Conservation (phyloP, 129 eudicot genomes). For the Silybum marianum region DNA sequence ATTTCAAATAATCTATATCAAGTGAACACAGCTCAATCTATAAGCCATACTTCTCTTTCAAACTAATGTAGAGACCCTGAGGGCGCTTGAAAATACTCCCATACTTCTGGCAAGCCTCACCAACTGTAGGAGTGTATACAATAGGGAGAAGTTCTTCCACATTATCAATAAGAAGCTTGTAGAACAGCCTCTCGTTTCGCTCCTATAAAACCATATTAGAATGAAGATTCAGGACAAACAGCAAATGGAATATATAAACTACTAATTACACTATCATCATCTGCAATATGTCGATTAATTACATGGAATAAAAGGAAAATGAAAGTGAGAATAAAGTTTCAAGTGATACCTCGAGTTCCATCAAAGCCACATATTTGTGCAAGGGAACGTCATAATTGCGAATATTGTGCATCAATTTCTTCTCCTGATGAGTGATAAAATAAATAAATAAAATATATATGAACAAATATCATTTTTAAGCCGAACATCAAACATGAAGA, state of each 20-base stretch:
- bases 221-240: background rate
- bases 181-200: slow-evolving; percentile 86
- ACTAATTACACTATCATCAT: background rate
- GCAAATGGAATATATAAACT: slow-evolving; percentile 3
- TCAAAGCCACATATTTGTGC: slow-evolving; percentile 85
- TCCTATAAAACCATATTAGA: slow-evolving; percentile 50
- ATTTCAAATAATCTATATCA: background rate
- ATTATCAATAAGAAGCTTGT: slow-evolving; percentile 92
- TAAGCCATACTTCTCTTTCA: slow-evolving; percentile 76
- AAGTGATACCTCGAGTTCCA: slow-evolving; percentile 87
- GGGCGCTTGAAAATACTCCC: slow-evolving; percentile 88
- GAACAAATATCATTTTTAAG: background rate
- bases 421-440: slow-evolving; percentile 56
- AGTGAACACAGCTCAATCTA: background rate
- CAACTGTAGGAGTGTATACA: slow-evolving; percentile 92
- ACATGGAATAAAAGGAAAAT: background rate
- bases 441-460: background rate
- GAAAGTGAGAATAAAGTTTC: background rate
- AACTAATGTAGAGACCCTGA: slow-evolving; percentile 92
- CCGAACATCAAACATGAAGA: slow-evolving; percentile 5
- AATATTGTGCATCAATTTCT: slow-evolving; percentile 72
- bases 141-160: slow-evolving; percentile 92
- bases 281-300: slow-evolving; percentile 7
- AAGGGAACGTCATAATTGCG: slow-evolving; percentile 84
- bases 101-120: slow-evolving; percentile 97